Conservation (phyloP, 1,284 basidiomycete species). For the Pseudozyma flocculosa region DNA sequence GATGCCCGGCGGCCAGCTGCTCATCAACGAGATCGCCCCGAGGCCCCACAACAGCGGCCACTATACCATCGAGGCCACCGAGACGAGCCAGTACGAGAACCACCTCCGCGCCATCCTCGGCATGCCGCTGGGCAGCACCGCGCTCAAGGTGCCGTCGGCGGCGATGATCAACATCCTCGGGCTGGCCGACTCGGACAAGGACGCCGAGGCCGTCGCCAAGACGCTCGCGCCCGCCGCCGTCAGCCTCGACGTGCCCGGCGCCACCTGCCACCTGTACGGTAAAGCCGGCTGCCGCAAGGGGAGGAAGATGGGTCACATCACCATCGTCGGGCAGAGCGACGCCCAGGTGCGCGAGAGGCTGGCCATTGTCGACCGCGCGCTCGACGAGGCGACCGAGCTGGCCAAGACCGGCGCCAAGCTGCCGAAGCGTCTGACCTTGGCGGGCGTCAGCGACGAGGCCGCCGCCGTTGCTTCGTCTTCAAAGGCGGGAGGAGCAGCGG, state of each 20-base stretch:
- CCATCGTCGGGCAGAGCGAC: constrained; percentile 80
- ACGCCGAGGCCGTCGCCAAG: constrained; percentile 49
- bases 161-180: constrained; percentile 92
- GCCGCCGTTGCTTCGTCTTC: constrained; percentile 5
- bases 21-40: constrained; percentile 98
- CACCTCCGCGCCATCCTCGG: constrained; percentile 94
- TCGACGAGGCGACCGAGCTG: constrained; percentile 46
- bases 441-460: constrained; percentile 20
- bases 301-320: constrained; percentile 97
- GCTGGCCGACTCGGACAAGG: constrained; percentile 50
- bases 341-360: constrained; percentile 68
- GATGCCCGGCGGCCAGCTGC: constrained; percentile 78
- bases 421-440: constrained; percentile 27
- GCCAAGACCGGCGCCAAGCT: constrained; percentile 32
- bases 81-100: constrained; percentile 96
- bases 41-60: constrained; percentile 98
- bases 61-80: constrained; percentile 97
- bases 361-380: constrained; percentile 38
- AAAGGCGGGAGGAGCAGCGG: too few species aligned
- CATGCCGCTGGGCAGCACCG: constrained; percentile 84
- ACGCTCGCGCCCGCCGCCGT: constrained; percentile 50
- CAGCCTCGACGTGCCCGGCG: constrained; percentile 67
- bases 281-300: constrained; percentile 86
- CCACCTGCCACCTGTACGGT: constrained; percentile 86
- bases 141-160: constrained; percentile 80